These are phyloP conservation scores for Alternaria consortialis DNA, from an alignment of 2,329 filamentous ascomycete genomes.

Conservation along the genomic window DNA sequence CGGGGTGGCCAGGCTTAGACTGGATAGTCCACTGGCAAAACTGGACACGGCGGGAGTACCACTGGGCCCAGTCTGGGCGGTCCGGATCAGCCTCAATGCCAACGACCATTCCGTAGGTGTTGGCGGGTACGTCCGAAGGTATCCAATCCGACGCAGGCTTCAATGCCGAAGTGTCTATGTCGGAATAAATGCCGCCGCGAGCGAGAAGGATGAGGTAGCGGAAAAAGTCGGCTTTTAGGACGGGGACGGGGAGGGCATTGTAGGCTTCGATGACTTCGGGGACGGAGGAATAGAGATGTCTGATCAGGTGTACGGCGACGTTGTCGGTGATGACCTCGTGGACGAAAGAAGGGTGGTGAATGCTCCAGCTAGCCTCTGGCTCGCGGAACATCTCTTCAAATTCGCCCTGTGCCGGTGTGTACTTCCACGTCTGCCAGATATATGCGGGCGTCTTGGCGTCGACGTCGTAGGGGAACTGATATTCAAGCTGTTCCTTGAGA, in stretches of 20 bases:
- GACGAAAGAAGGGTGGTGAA: slow-evolving; percentile 86
- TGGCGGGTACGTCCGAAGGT: slow-evolving; percentile 76
- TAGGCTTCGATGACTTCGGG: slow-evolving; percentile 61
- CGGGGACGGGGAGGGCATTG: slow-evolving; percentile 57
- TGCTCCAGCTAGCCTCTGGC: slow-evolving; percentile 88
- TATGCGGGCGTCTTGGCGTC: slow-evolving; percentile 92
- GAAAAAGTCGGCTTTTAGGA: slow-evolving; percentile 72
- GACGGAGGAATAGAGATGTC: slow-evolving; percentile 81
- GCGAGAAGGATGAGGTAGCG: slow-evolving; percentile 77
- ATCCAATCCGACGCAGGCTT: slow-evolving; percentile 89
- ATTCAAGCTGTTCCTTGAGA: slow-evolving; percentile 81
- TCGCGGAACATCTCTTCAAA: slow-evolving; percentile 80
- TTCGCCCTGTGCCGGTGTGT: slow-evolving; percentile 76
- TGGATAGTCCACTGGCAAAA: slow-evolving; percentile 99
- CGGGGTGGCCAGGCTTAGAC: slow-evolving; percentile 90
- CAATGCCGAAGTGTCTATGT: slow-evolving; percentile 88
- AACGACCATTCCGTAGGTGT: slow-evolving; percentile 83
- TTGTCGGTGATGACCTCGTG: slow-evolving; percentile 97
- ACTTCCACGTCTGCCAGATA: slow-evolving; percentile 99
- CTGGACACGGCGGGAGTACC: slow-evolving; percentile 96
- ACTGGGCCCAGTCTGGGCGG: slow-evolving; percentile 88
- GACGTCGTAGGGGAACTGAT: slow-evolving; percentile 93
- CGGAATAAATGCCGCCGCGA: slow-evolving; percentile 78
- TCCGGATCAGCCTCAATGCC: slow-evolving; percentile 98
- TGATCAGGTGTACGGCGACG: slow-evolving; percentile 81